Evolutionary conservation across 2,329 filamentous ascomycete genomes (phyloP), one percentile per base, ranked within the genome.

Genomic region (Monosporascus sp.): DNA sequence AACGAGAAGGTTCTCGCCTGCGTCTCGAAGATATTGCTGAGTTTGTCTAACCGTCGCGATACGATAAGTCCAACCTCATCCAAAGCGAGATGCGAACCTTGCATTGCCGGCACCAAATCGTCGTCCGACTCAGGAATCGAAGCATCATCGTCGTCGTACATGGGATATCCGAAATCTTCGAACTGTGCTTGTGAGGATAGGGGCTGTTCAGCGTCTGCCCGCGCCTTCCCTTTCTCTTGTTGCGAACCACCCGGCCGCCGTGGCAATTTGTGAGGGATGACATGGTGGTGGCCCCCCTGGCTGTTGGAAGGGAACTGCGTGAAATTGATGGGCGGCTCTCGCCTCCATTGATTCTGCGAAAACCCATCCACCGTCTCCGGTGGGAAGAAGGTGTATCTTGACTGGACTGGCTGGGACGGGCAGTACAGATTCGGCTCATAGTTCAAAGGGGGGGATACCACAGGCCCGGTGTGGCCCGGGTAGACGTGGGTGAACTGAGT

Each of bases 71-170:
- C 74, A n/a, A 73, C 68, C 24, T 74, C 69, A 45, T 73, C 70
- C 24, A 74, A 66, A 48, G 70, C 58, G 24, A 70, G 60, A 52
- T 72, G 69, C 37, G 67, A 66, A 48, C 66, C 68, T 53, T 68
- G 68, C 53, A 67, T 66, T 49, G 72, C 70, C 5, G 73, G 68
- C 31, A 74, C 70, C 52, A 73, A 71, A 35, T 85, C 82, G 37
- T 87, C 82, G 20, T 85, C 83, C 1, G 81, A 83, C 37, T 83
- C 81, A 9, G 72, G 76, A 72, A 85, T 81, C 22, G 79, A 84
- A n/a, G 75, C 78, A 56, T 87, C 78, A 56, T 87, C 83, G 52
- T 87, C 83, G 40, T 82, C 80, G 51, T 76, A 75, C 49, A 79
- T 74, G 59, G 79, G 77, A 51, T 78, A 75, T 53, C 75, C 74